Conservation (phyloP, 2,329 filamentous ascomycete genomes). For the Ophiostoma piceae region DNA sequence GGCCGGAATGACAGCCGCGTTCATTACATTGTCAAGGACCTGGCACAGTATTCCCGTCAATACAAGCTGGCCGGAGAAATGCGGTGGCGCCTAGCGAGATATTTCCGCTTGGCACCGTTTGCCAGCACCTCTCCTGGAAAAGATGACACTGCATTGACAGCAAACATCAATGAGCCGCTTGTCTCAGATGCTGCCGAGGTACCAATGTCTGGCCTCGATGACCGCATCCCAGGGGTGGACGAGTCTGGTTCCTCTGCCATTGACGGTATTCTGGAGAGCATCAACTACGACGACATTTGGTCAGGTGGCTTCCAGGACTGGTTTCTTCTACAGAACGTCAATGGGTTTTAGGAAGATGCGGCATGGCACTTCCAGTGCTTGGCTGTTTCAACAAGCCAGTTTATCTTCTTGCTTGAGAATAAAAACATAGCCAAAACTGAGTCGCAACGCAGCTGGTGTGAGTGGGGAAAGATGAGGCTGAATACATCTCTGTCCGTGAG, state of each 20-base stretch:
- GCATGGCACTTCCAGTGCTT: neutral
- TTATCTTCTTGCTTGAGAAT: too few species aligned
- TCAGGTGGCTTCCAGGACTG: neutral
- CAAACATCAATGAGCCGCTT: neutral
- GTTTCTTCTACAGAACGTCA: neutral
- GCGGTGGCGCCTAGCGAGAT: neutral
- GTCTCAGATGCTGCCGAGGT: neutral
- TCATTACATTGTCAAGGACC: neutral
- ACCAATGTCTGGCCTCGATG: neutral
- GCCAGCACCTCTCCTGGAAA: neutral
- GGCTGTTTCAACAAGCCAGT: too few species aligned
- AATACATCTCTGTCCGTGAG: too few species aligned
- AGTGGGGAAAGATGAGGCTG: too few species aligned
- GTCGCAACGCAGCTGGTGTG: too few species aligned
- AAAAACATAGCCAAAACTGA: too few species aligned
- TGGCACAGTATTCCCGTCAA: neutral
- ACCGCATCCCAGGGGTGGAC: neutral
- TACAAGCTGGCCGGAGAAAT: neutral
- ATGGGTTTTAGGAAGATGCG: neutral
- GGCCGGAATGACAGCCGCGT: neutral
- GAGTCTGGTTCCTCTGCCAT: neutral
- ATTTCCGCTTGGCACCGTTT: neutral
- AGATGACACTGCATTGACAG: neutral
- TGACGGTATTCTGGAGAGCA: neutral
- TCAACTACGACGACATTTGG: slow-evolving; percentile 3